Evolutionary conservation across 495 filamentous ascomycete species (phyloP).

Genomic region (Aspergillus conjunctus): DNA sequence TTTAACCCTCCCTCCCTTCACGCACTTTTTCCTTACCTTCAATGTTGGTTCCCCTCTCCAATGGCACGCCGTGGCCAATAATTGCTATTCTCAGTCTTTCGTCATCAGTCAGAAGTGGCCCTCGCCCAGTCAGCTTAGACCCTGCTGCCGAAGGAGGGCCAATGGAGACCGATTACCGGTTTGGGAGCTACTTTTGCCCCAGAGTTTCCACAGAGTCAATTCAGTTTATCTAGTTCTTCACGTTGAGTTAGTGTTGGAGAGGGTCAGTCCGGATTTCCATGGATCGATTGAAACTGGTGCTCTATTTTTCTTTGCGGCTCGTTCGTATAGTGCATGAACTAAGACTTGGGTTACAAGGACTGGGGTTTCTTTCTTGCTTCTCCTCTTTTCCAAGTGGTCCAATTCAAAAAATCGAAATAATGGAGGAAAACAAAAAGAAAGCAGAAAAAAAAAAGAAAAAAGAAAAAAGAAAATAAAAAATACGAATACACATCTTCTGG

Average conservation of each 20-base stretch:
- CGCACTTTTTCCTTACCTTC: conserved; percentile 1
- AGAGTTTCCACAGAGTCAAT: not conserved
- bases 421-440: conserved; percentile 23
- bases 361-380: conserved; percentile 9
- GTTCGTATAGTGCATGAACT: conserved; percentile 25
- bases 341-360: conserved; percentile 8
- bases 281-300: too few species aligned
- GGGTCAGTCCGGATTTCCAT: too few species aligned
- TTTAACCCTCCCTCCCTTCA: not conserved
- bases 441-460: conserved; percentile 22
- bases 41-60: too few species aligned
- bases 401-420: conserved; percentile 20
- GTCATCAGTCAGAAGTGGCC: not conserved
- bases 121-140: not conserved
- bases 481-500: conserved; percentile 3
- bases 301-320: conserved; percentile 18
- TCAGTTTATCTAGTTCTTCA: not conserved
- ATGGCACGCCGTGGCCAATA: not conserved
- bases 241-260: too few species aligned
- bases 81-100: not conserved
- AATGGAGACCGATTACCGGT: not conserved
- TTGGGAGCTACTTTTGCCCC: not conserved
- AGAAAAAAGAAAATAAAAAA: conserved; percentile 23
- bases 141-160: not conserved
- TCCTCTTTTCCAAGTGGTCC: conserved; percentile 11